phyloP scores from a whole-genome alignment of 139 green algal genomes.

The Microglena sp. region DNA sequence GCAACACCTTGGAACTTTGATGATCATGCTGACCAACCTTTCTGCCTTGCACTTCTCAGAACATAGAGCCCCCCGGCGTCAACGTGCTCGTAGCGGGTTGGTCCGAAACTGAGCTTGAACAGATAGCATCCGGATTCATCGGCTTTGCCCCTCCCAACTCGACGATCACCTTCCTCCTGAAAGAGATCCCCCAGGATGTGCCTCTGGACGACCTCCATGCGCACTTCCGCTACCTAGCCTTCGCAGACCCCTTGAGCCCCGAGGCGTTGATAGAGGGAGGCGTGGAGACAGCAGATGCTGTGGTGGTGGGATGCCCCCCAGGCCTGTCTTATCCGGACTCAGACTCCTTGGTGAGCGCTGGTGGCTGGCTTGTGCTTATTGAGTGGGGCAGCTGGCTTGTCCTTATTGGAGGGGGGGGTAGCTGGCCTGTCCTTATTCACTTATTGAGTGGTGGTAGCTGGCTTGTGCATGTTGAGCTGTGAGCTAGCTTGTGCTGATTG shows the following conservation, averaged over 20 bases:
- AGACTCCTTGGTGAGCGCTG: conserved; percentile 1
- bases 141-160: conserved; percentile 4
- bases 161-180: background rate
- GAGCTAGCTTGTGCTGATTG: too few species aligned
- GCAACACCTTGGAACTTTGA: too few species aligned
- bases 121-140: background rate
- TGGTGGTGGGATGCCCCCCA: conserved; percentile 5
- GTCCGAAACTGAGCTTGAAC: conserved; percentile 3
- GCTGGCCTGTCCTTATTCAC: too few species aligned
- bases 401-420: too few species aligned
- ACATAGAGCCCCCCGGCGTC: background rate
- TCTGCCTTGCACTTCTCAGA: too few species aligned
- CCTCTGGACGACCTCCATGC: background rate
- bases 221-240: background rate
- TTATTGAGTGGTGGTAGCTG: too few species aligned
- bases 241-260: conserved; percentile 1
- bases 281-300: conserved; percentile 3
- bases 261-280: conserved; percentile 2
- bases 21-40: too few species aligned
- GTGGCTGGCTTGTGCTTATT: too few species aligned
- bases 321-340: conserved; percentile 2
- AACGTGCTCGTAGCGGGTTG: conserved; percentile 7
- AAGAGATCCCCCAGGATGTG: background rate
- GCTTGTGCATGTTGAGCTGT: too few species aligned
- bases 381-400: too few species aligned